phyloP scores from a whole-genome alignment of 768 basidiomycete genomes.

The Podaxis rugospora region DNA sequence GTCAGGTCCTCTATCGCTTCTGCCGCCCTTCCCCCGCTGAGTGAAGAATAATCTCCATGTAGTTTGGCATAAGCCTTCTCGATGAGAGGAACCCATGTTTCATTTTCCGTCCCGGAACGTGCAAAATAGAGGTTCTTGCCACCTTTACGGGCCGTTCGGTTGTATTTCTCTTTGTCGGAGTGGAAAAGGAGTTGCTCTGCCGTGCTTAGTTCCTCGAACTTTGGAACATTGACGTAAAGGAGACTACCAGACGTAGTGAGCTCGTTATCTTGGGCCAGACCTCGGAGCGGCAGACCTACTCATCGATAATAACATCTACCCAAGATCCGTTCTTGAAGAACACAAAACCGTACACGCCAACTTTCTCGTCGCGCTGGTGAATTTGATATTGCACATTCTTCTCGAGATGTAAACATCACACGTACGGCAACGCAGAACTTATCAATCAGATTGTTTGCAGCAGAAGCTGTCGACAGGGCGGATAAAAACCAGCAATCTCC shows the following conservation, averaged over 20 bases:
- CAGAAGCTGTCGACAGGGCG: conserved; percentile 46
- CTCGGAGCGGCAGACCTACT: conserved; percentile 29
- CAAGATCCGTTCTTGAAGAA: conserved; percentile 49
- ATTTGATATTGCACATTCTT: neutral
- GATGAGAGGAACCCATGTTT: conserved; percentile 53
- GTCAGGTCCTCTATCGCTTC: conserved; percentile 57
- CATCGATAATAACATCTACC: conserved; percentile 54
- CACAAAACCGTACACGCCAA: conserved; percentile 57
- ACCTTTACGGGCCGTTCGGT: conserved; percentile 40
- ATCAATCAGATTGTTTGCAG: conserved; percentile 42
- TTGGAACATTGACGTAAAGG: conserved; percentile 43
- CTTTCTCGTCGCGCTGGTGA: conserved; percentile 40
- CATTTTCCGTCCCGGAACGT: conserved; percentile 38
- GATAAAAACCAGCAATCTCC: conserved; percentile 57
- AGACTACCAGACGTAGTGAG: conserved; percentile 25
- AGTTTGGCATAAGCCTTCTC: conserved; percentile 58
- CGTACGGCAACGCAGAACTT: conserved; percentile 33
- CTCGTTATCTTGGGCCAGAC: conserved; percentile 23
- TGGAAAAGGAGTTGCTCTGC: conserved; percentile 44
- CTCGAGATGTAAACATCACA: neutral
- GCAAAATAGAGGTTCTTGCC: conserved; percentile 49
- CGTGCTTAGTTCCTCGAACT: conserved; percentile 41
- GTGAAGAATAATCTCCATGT: conserved; percentile 39
- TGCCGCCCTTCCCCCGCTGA: conserved; percentile 31
- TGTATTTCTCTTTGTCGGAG: conserved; percentile 43